A percentile compares a stretch with the other conserved stretches of the same genome.
Conservation (phyloP, 2,329 filamentous ascomycete genomes). For the Sarocladium oryzae region DNA sequence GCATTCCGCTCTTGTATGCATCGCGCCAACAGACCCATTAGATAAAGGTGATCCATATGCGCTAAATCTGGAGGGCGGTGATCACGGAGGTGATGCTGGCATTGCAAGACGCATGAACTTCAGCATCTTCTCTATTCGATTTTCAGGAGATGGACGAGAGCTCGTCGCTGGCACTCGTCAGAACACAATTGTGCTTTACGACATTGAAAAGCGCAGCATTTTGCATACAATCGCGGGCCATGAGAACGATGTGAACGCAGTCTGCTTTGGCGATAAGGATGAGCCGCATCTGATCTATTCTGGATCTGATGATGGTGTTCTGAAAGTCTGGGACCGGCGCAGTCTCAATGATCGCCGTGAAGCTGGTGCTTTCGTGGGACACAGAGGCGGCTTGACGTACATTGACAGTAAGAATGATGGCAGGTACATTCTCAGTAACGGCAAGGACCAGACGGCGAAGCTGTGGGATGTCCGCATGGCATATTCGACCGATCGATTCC, state of each 20-base stretch:
- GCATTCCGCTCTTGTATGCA: constrained; percentile 74
- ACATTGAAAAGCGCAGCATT: constrained; percentile 73
- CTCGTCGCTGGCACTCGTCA: constrained; percentile 83
- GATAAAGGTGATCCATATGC: constrained; percentile 73
- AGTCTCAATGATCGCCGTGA: constrained; percentile 79
- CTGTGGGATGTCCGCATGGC: constrained; percentile 92
- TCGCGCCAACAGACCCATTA: constrained; percentile 80
- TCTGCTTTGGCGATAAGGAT: constrained; percentile 84
- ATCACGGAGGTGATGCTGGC: neutral
- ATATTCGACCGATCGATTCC: constrained; percentile 63
- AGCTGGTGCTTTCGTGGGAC: constrained; percentile 59
- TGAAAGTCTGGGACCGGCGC: constrained; percentile 94
- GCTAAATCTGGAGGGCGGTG: constrained; percentile 56
- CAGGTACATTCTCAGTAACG: constrained; percentile 84
- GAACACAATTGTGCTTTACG: constrained; percentile 78
- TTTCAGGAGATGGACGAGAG: constrained; percentile 85
- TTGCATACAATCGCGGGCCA: constrained; percentile 75
- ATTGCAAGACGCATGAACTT: constrained; percentile 13
- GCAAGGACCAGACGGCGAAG: constrained; percentile 95
- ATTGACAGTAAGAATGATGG: constrained; percentile 66
- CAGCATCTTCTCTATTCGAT: constrained; percentile 83
- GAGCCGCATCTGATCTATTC: constrained; percentile 95
- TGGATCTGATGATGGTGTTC: constrained; percentile 85
- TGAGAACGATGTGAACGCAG: constrained; percentile 86
- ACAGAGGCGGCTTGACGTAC: constrained; percentile 61